Base-by-base conservation (phyloP, 73 alveolate genomes). In the Effrenium voratum region DNA sequence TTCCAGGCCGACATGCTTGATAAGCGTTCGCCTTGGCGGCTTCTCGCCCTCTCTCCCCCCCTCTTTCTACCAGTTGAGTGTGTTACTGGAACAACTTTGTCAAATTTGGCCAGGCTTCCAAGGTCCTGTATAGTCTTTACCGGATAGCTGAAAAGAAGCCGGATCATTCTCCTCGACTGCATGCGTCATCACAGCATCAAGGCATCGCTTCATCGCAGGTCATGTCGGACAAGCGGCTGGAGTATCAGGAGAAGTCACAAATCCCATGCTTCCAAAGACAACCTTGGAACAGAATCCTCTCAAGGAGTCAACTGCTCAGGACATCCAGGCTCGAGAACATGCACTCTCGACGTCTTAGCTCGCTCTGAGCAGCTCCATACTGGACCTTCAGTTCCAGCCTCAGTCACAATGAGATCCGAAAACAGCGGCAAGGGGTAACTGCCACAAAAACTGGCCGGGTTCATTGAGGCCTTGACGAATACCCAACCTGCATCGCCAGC, bases 181-280 rank as follows among this genome's bases (percentile, higher is more conserved):
- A 12, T 28, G 41, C 76, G 41, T 63, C 5, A 13, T 19, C 76
- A 6, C 76, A 19, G 38, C 16, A 47, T 59, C 57, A 2, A 66
- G 15, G 79, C 60, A 40, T 10, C 40, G 16, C 59, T 22, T 47
- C 30, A 26, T 36, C 26, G 60, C 24, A 43, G 59, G 24, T 24
- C 43, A 63, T 13, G 76, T 5, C 5, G 38, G 83, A 22, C 83
- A 16, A 73, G 83, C 28, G 24, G 36, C 83, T 40, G 83, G 83
- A 12, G 83, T 19, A n/a, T n/a, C 83, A 15, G 16, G 16, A 36
- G 83, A 73, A 47, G 83, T 73, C 47, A 73, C 83, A 26, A 73
- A 73, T 45, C 83, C 83, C 50, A 40, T 40, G 83, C 83, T 73
- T 45, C 83, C 83, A n/a, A 73, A 45, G 83, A 73, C 83, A 8